These are phyloP conservation scores for Cardiospermum halicacabum DNA, from an alignment of 345 rosid genomes.

Conservation along the genomic window DNA sequence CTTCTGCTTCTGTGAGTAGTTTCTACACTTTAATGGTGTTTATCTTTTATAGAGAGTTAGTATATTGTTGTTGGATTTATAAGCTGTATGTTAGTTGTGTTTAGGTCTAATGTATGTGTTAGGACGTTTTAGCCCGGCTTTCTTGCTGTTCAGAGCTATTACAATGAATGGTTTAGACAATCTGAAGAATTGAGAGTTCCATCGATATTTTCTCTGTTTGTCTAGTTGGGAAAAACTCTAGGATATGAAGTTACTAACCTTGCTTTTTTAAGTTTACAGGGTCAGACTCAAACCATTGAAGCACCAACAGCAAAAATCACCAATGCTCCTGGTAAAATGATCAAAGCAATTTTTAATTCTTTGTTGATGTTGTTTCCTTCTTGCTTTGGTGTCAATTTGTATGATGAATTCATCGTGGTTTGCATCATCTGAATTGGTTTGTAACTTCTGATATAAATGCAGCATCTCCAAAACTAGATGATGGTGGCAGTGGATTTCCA, in stretches of 20 bases:
- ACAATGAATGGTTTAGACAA: neutral
- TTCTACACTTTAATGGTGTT: neutral
- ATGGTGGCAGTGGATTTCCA: slow-evolving; percentile 76
- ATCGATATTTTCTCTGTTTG: neutral
- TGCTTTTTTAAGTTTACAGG: slow-evolving; percentile 43
- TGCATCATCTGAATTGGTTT: neutral
- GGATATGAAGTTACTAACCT: slow-evolving; percentile 6
- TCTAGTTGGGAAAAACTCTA: neutral
- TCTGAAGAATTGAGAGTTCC: neutral
- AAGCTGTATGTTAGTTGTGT: neutral
- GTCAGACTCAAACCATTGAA: slow-evolving; percentile 83
- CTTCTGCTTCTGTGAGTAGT: slow-evolving; percentile 32
- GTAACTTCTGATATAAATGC: slow-evolving; percentile 20
- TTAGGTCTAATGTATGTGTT: neutral
- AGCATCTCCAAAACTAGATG: slow-evolving; percentile 76
- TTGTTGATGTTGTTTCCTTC: too few species aligned
- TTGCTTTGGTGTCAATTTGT: too few species aligned
- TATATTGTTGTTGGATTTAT: neutral
- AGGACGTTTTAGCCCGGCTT: neutral
- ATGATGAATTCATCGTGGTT: neutral
- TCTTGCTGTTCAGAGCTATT: neutral
- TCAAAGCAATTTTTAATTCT: neutral
- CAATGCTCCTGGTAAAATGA: slow-evolving; percentile 79
- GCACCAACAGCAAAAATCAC: slow-evolving; percentile 81
- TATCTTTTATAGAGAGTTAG: neutral